Evolutionary conservation across 495 filamentous ascomycete species (phyloP).

Genomic region (Penicillium maclennaniae): DNA sequence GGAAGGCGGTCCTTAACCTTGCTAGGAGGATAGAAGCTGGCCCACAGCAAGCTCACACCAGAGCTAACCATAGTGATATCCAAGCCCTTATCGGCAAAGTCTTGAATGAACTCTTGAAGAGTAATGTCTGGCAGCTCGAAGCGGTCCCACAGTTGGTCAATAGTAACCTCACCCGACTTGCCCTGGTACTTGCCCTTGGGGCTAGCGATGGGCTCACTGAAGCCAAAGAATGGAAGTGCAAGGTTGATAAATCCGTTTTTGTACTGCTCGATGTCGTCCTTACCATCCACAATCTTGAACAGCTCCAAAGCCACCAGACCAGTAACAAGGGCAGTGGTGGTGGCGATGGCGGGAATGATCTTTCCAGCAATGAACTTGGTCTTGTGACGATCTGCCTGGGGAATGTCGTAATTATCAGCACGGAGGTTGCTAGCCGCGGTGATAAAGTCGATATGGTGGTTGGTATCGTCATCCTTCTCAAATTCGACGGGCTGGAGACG

Average conservation of each 20-base stretch:
- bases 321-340: slow-evolving; percentile 92
- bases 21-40: slow-evolving; percentile 82
- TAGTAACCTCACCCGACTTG: slow-evolving; percentile 66
- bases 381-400: slow-evolving; percentile 86
- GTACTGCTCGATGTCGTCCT: slow-evolving; percentile 91
- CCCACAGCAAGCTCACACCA: slow-evolving; percentile 93
- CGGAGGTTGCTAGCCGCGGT: slow-evolving; percentile 94
- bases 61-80: slow-evolving; percentile 90
- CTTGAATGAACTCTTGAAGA: slow-evolving; percentile 73
- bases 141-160: slow-evolving; percentile 97
- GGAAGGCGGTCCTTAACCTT: slow-evolving; percentile 82
- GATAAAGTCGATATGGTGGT: slow-evolving; percentile 99
- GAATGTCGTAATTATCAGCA: slow-evolving; percentile 96
- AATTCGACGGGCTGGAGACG: slow-evolving; percentile 91
- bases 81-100: slow-evolving; percentile 77
- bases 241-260: slow-evolving; percentile 99
- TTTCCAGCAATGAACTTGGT: slow-evolving; percentile 99
- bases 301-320: slow-evolving; percentile 90
- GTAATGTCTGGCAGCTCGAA: slow-evolving; percentile 90
- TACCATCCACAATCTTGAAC: slow-evolving; percentile 95
- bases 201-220: slow-evolving; percentile 91
- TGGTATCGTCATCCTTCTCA: slow-evolving; percentile 98
- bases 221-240: slow-evolving; percentile 94
- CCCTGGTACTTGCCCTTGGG: slow-evolving; percentile 86
- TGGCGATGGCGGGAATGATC: slow-evolving; percentile 98